Evolutionary conservation across 257 asterid genomes (phyloP).

Genomic region (Plantago major): DNA sequence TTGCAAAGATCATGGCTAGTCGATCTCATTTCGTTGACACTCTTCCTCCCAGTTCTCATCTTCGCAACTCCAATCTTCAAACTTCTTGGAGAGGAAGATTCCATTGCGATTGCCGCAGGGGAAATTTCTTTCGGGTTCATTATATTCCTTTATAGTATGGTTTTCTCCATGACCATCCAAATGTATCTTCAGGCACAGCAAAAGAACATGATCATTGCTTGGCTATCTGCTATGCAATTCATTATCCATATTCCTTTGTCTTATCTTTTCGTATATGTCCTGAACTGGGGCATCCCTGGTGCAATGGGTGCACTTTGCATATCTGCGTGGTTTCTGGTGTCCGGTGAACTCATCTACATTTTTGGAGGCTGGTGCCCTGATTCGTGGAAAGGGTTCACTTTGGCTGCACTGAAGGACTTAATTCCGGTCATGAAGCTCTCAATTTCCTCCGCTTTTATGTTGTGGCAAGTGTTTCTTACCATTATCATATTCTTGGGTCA

Average conservation of each 20-base stretch:
- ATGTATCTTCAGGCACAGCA: constrained; percentile 12
- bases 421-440: constrained; percentile 5
- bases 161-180: background rate
- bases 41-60: too few relatives aligned
- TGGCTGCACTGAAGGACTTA: constrained; percentile 7
- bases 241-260: background rate
- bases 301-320: constrained; percentile 1
- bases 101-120: too few relatives aligned
- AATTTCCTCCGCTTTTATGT: background rate
- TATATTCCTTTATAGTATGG: background rate
- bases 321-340: constrained; percentile 1
- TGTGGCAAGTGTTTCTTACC: background rate
- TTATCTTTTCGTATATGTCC: background rate
- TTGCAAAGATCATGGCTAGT: background rate
- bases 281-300: constrained; percentile 3
- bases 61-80: too few relatives aligned
- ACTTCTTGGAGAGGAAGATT: too few relatives aligned
- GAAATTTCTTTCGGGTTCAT: constrained; percentile 6
- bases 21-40: too few relatives aligned
- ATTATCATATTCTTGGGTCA: too few relatives aligned
- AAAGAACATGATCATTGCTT: constrained; percentile 8
- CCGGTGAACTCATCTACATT: background rate
- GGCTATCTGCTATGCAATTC: background rate
- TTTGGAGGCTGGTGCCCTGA: constrained; percentile 11
- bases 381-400: constrained; percentile 5